phyloP scores from a whole-genome alignment of 2,329 filamentous ascomycete species.

The Eurotiales sp. region DNA sequence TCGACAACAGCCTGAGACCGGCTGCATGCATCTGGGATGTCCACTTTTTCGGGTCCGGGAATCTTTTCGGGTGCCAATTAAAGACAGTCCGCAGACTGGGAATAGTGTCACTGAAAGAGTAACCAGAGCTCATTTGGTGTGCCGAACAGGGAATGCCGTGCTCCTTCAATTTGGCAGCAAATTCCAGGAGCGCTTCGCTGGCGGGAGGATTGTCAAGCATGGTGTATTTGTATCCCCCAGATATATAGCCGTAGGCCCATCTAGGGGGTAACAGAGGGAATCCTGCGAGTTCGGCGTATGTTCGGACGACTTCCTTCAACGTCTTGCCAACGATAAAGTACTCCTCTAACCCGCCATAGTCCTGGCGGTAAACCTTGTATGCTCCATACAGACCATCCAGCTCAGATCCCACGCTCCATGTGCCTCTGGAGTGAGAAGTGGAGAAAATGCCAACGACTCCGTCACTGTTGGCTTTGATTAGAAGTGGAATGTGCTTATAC shows the following conservation, averaged over 20 bases:
- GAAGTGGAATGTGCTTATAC: conserved; percentile 71
- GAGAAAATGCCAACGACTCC: conserved; percentile 68
- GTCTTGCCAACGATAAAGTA: conserved; percentile 66
- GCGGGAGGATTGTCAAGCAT: conserved; percentile 56
- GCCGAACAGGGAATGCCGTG: conserved; percentile 67
- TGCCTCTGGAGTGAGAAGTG: conserved; percentile 60
- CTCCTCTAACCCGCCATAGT: conserved; percentile 68
- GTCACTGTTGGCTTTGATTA: conserved; percentile 63
- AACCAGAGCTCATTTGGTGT: conserved; percentile 70
- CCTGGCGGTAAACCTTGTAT: conserved; percentile 71
- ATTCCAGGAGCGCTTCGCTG: conserved; percentile 55
- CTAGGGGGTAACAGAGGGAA: conserved; percentile 65
- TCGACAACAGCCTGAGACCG: conserved; percentile 65
- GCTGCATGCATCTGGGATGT: conserved; percentile 58
- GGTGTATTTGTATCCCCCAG: conserved; percentile 62
- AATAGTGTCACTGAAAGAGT: conserved; percentile 63
- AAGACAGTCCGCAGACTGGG: conserved; percentile 69
- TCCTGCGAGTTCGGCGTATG: conserved; percentile 65
- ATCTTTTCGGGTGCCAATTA: conserved; percentile 68
- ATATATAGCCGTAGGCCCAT: conserved; percentile 71
- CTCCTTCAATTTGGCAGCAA: conserved; percentile 58
- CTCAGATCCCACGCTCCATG: conserved; percentile 65
- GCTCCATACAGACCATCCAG: conserved; percentile 73
- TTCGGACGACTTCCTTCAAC: conserved; percentile 60
- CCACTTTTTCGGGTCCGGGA: conserved; percentile 64